Evolutionary conservation across 441 rosid species (phyloP), one percentile per base, ranked within the genome.

Genomic region (Arabidopsis hybrid): DNA sequence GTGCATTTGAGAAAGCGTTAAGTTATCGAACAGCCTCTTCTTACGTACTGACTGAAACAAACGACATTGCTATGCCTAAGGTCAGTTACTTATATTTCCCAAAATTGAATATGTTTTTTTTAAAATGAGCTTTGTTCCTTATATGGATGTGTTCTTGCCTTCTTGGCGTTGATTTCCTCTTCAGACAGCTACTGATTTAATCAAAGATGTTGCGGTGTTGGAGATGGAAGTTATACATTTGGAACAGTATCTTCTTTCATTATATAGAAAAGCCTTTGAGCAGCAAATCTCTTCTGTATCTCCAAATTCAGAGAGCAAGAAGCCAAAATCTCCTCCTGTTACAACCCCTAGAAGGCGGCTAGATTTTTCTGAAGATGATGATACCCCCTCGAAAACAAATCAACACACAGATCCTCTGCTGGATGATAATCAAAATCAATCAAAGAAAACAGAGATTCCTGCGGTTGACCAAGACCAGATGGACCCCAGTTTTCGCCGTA

Each of bases 211-310:
- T 16, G 91, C 97, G 0, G 90, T 88, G 60, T 77, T 95, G 42
- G 97, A 95, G 85, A 81, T 89, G 84, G 99, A 95, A 86, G 97
- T 95, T 59, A 88, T 86, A 63, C 76, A 92, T 79, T 80, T 95
- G 78, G 99, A 95, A 58, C 97, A 92, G 65, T 84, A 91, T 76
- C 97, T 95, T 80, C 96, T 95, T 55, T 87, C 92, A 4, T 75
- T 95, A 69, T 95, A 95, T 68, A 85, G 99, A 17, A 87, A 83
- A 79, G 92, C 93, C 58, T 92, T 95, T 83, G 97, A 92, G 75
- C 91, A 89, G 65, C 85, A 88, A 80, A 16, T 75, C 51, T 77
- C 86, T 34, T 72, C 83, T 43, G 80, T 81, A 57, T 78, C 91
- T 38, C 84, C 89, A 26, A 64, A 89, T 17, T 67, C 75, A 53